A percentile compares a stretch with the other conserved stretches of the same genome.
These are phyloP conservation scores for Cocos nucifera DNA, from an alignment of 176 grass and related monocot species.

Conservation along the genomic window DNA sequence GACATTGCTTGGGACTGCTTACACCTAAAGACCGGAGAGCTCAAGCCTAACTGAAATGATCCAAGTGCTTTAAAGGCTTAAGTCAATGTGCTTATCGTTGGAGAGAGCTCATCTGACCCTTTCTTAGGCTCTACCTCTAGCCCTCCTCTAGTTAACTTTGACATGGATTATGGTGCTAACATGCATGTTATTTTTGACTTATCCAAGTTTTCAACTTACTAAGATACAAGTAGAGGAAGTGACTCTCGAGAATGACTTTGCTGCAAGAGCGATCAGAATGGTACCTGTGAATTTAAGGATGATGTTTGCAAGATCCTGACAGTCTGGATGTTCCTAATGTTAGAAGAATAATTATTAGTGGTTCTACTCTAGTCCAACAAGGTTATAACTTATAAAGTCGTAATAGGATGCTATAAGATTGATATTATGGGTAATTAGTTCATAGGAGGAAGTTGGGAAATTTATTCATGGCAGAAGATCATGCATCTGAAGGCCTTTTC, in stretches of 20 bases:
- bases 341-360: slow-evolving; percentile 7
- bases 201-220: background rate
- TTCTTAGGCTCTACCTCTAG: background rate
- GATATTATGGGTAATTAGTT: slow-evolving; percentile 1
- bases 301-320: slow-evolving; percentile 7
- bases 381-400: slow-evolving; percentile 1
- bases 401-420: slow-evolving; percentile 14
- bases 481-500: background rate
- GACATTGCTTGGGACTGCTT: no score
- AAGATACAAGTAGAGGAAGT: slow-evolving; percentile 5
- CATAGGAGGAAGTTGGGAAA: slow-evolving; percentile 19
- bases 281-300: slow-evolving; percentile 3
- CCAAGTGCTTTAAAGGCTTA: no score
- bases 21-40: no score
- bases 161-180: background rate
- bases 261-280: background rate
- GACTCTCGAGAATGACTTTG: slow-evolving; percentile 8
- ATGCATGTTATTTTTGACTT: background rate
- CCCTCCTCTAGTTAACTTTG: slow-evolving; percentile 3
- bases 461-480: no score
- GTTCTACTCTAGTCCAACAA: slow-evolving; percentile 6
- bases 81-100: no score
- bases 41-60: no score
- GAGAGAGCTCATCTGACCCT: no score
- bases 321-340: background rate